phyloP scores from a whole-genome alignment of 495 filamentous ascomycete genomes.

The Penicillium silybi region DNA sequence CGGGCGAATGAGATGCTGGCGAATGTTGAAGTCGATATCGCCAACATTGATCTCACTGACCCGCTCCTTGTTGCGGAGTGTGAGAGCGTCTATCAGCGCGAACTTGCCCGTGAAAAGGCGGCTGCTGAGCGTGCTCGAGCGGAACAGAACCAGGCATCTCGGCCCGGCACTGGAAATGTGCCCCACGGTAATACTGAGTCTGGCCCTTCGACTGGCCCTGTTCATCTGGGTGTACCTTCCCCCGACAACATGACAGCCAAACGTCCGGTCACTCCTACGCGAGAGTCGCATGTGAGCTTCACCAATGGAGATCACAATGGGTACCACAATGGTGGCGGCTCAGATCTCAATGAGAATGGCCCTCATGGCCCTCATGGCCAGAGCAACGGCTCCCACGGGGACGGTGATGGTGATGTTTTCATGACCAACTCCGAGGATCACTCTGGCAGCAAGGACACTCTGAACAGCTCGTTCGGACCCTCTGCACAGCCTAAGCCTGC shows the following conservation, averaged over 20 bases:
- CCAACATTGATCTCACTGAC: constrained; percentile 58
- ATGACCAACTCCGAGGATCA: constrained; percentile 48
- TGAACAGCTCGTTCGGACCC: constrained; percentile 48
- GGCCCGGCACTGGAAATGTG: constrained; percentile 31
- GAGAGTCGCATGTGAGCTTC: constrained; percentile 45
- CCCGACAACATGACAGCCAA: constrained; percentile 30
- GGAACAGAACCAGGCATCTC: constrained; percentile 16
- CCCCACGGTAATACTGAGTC: constrained; percentile 45
- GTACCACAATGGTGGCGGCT: constrained; percentile 41
- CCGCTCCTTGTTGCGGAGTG: constrained; percentile 65
- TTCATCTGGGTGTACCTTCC: constrained; percentile 58
- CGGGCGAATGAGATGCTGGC: constrained; percentile 86
- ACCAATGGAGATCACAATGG: constrained; percentile 37
- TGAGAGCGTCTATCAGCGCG: constrained; percentile 69
- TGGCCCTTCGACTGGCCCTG: constrained; percentile 49
- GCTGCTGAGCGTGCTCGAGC: constrained; percentile 53
- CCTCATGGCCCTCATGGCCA: constrained; percentile 37
- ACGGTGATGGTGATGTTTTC: constrained; percentile 59
- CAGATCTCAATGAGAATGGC: constrained; percentile 42
- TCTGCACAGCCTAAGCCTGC: constrained; percentile 49
- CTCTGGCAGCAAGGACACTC: constrained; percentile 37
- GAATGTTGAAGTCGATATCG: constrained; percentile 89
- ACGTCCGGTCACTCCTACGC: constrained; percentile 51
- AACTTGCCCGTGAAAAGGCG: constrained; percentile 64
- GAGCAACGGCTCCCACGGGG: constrained; percentile 62